phyloP scores from a whole-genome alignment of 177 flowering plant species.

The Vitis hybrid region DNA sequence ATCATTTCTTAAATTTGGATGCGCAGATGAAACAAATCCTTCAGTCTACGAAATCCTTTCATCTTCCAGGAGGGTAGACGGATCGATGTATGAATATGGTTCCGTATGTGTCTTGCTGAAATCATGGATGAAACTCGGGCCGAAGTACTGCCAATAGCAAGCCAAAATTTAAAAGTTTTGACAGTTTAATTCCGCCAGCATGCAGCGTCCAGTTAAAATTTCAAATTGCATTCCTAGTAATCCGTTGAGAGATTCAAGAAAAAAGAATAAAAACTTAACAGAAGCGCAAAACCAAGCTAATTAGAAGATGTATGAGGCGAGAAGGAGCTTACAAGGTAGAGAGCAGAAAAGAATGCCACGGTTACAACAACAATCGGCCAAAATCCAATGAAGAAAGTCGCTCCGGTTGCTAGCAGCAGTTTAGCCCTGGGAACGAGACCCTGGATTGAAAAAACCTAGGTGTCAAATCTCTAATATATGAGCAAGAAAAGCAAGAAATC shows the following conservation, averaged over 20 bases:
- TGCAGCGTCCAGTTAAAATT: not conserved
- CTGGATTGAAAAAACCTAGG: conserved; percentile 28
- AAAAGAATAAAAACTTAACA: not conserved
- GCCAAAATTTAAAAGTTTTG: not conserved
- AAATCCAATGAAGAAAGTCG: conserved; percentile 62
- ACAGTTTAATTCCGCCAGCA: too few relatives aligned
- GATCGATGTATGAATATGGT: conserved; percentile 54
- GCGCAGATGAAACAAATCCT: not conserved
- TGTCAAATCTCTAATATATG: not conserved
- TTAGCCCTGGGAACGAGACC: conserved; percentile 67
- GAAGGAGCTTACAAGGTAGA: conserved; percentile 47
- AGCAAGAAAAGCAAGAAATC: not conserved
- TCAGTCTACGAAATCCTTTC: conserved; percentile 30
- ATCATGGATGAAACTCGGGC: conserved; percentile 54
- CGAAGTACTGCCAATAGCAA: conserved; percentile 45
- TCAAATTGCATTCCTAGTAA: not conserved
- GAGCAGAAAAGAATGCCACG: conserved; percentile 42
- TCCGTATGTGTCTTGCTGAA: conserved; percentile 23
- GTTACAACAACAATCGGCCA: conserved; percentile 56
- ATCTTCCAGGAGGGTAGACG: conserved; percentile 54
- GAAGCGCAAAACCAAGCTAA: not conserved
- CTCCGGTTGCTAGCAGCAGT: conserved; percentile 57
- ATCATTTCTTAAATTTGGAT: not conserved
- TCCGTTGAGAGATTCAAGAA: not conserved
- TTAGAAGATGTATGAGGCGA: not conserved